phyloP scores from a whole-genome alignment of 495 filamentous ascomycete species.

The Penicillium argentinense region DNA sequence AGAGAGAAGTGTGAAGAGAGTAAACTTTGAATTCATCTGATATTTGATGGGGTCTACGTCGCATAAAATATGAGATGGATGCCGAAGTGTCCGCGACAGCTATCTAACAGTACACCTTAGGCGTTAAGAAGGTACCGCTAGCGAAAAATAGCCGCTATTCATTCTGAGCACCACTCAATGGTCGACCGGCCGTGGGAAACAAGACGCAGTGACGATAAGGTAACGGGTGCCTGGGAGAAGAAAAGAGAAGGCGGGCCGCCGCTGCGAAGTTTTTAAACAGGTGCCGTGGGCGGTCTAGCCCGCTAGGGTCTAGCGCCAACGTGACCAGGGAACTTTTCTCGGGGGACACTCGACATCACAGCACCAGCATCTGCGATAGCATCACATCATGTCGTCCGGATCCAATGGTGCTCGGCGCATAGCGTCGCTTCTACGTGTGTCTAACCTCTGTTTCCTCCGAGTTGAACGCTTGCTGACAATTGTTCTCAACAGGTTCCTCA shows the following conservation, averaged over 20 bases:
- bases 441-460: neutral
- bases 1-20: too few species aligned
- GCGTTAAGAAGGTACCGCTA: conserved; percentile 64
- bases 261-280: conserved; percentile 21
- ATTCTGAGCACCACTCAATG: conserved; percentile 65
- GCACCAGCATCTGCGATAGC: conserved; percentile 7
- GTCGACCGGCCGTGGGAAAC: conserved; percentile 54
- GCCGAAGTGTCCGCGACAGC: conserved; percentile 56
- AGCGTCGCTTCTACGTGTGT: conserved; percentile 41
- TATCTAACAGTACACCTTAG: conserved; percentile 73
- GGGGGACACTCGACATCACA: conserved; percentile 19
- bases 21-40: too few species aligned
- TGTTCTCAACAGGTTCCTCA: conserved; percentile 35
- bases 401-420: conserved; percentile 48
- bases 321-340: conserved; percentile 49
- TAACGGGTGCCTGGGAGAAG: conserved; percentile 48
- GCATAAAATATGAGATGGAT: conserved; percentile 1
- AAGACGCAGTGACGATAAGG: conserved; percentile 65
- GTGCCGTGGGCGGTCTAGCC: conserved; percentile 11
- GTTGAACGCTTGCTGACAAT: conserved; percentile 2
- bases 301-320: conserved; percentile 27
- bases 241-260: conserved; percentile 14
- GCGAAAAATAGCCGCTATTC: conserved; percentile 65
- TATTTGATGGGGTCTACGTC: too few species aligned
- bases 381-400: conserved; percentile 41